Percentiles rank a stretch among this genome's conserved stretches.
Evolutionary conservation across 2,329 filamentous ascomycete genomes (phyloP).

Genomic region (Calonectria hongkongensis): DNA sequence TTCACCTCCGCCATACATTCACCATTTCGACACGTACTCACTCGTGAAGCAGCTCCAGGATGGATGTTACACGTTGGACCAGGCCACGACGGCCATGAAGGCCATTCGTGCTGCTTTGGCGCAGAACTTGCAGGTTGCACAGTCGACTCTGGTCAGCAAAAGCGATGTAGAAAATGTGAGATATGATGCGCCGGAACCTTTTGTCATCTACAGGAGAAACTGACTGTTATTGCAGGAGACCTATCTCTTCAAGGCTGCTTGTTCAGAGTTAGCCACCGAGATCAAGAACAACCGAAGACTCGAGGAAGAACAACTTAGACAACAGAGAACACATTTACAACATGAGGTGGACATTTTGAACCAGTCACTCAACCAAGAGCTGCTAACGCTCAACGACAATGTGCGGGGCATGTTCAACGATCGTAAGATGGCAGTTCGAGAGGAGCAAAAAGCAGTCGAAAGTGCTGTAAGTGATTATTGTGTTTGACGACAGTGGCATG

Average conservation of each 20-base stretch:
- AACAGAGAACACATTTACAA: conserved; percentile 89
- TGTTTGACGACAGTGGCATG: neutral
- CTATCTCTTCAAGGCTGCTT: conserved; percentile 95
- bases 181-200: neutral
- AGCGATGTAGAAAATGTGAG: conserved; percentile 89
- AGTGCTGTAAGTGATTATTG: conserved; percentile 75
- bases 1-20: conserved; percentile 86
- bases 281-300: conserved; percentile 85
- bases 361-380: conserved; percentile 89
- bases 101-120: conserved; percentile 86
- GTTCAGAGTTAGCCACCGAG: conserved; percentile 92
- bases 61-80: conserved; percentile 82
- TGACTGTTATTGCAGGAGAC: conserved; percentile 74
- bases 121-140: conserved; percentile 87
- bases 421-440: conserved; percentile 91
- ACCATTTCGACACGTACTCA: conserved; percentile 97
- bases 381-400: conserved; percentile 88
- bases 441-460: conserved; percentile 90
- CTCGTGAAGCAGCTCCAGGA: conserved; percentile 88
- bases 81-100: conserved; percentile 94
- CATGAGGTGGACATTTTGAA: conserved; percentile 96
- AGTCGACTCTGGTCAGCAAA: conserved; percentile 88
- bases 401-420: conserved; percentile 98
- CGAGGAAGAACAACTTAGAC: conserved; percentile 87
- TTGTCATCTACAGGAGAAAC: conserved; percentile 12